Percentiles rank a stretch among this genome's conserved stretches.
Conservation (phyloP, 2,329 filamentous ascomycete species). For the Fusarium ambrosium region DNA sequence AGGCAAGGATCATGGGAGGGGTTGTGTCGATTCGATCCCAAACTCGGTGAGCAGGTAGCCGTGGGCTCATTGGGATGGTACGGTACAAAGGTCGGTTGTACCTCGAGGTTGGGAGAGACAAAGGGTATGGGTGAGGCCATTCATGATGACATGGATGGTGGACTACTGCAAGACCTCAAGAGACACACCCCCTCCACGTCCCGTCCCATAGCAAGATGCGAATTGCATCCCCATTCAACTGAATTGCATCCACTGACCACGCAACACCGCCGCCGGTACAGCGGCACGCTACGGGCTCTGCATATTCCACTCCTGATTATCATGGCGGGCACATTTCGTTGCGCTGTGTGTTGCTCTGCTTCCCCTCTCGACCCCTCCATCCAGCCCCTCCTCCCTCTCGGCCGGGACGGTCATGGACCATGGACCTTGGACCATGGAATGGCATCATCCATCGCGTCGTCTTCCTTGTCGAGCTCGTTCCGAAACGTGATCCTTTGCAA, state of each 20-base stretch:
- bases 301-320: constrained; percentile 19
- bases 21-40: constrained; percentile 23
- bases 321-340: constrained; percentile 32
- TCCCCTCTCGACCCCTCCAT: constrained; percentile 5
- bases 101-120: constrained; percentile 22
- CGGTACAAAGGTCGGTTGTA: constrained; percentile 38
- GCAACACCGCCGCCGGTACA: constrained; percentile 35
- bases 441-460: constrained; percentile 35
- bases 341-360: neutral
- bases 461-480: constrained; percentile 26
- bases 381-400: constrained; percentile 21
- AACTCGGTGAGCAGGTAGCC: constrained; percentile 37
- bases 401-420: constrained; percentile 7
- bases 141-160: constrained; percentile 34
- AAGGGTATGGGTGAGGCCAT: constrained; percentile 20
- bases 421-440: neutral
- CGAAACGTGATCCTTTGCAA: constrained; percentile 30
- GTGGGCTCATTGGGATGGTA: constrained; percentile 25
- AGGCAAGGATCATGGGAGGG: constrained; percentile 33
- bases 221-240: constrained; percentile 1
- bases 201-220: constrained; percentile 4
- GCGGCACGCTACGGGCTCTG: constrained; percentile 31
- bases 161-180: neutral
- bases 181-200: constrained; percentile 34
- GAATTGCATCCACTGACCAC: constrained; percentile 9